Evolutionary conservation across 768 basidiomycete genomes (phyloP), one percentile per base, ranked within the genome.

Genomic region (Butyriboletus loyo): DNA sequence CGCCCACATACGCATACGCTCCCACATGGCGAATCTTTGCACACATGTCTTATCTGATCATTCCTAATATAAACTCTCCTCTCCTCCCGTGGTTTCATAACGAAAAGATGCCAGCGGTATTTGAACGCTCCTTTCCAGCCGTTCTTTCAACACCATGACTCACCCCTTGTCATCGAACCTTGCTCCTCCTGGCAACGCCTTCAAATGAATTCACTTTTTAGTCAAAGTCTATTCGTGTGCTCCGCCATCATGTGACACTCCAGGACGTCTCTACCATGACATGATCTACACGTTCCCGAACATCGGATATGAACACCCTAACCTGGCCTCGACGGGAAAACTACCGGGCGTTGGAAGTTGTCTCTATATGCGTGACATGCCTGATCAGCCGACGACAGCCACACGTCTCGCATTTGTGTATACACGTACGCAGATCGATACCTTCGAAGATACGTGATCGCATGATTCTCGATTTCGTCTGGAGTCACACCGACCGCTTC

Each of bases 371-470:
- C 44, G 37, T 44, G 21, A 52, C 5, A 34, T 17, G 9, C 6
- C 14, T 28, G 22, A 49, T 66, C 42, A 68, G 64, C 46, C 21
- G 48, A 34, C 27, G 10, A 44, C 47, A 17, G 28, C 21, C 36
- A 52, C 56, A 35, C 38, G 13, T 27, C 21, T 42, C 51, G n/a
- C 36, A 53, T 27, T n/a, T n/a, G n/a, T 28, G 27, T 30, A 42
- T 53, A 63, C 48, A 88, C 91, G 69, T 76, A 95, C 89, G 89
- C 83, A 61, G 86, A 83, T 63, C 96, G 84, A 75, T 89, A 97
- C 64, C 89, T 80, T 71, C 96, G 80, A 60, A 99, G 77, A 71
- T 92, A 94, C 55, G 84, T 84, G 72, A 98, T 88, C 21, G 95
- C 96, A 56, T 90, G 84, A 49, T 82, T 77, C 75, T 98, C 95